phyloP scores from a whole-genome alignment of 2,329 filamentous ascomycete species.

The Calcarisporium arbuscula region DNA sequence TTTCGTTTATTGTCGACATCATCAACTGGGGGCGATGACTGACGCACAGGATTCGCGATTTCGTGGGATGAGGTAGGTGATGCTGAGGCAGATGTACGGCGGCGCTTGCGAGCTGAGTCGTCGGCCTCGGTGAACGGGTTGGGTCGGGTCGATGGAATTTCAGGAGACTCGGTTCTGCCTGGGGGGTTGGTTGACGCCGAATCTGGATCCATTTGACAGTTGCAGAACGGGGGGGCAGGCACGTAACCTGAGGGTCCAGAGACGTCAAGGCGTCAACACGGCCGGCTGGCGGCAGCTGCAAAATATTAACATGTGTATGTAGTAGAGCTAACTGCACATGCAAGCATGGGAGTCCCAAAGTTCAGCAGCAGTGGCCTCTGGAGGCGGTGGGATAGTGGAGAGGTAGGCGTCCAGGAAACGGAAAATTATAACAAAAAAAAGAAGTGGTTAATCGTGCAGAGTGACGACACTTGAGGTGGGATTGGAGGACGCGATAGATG shows the following conservation, averaged over 20 bases:
- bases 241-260: slow-evolving; percentile 39
- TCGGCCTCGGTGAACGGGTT: slow-evolving; percentile 59
- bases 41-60: slow-evolving; percentile 25
- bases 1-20: no score
- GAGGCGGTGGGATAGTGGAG: no score
- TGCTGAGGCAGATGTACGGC: slow-evolving; percentile 50
- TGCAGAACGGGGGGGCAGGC: slow-evolving; percentile 26
- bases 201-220: slow-evolving; percentile 49
- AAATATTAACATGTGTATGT: slow-evolving; percentile 52
- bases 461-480: no score
- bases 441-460: no score
- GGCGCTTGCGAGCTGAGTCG: slow-evolving; percentile 52
- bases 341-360: not conserved
- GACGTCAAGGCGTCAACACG: slow-evolving; percentile 46
- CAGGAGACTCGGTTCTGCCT: slow-evolving; percentile 56
- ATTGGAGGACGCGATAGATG: no score
- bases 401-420: no score
- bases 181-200: slow-evolving; percentile 42
- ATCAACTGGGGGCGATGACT: no score
- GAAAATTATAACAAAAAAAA: no score
- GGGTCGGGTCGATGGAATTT: slow-evolving; percentile 55
- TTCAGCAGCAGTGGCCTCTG: no score
- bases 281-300: slow-evolving; percentile 47
- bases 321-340: slow-evolving; percentile 14
- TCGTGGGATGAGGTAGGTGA: slow-evolving; percentile 50